Evolutionary conservation across 2,329 filamentous ascomycete species (phyloP).

Genomic region (Monilinia vaccinii-corymbosi): DNA sequence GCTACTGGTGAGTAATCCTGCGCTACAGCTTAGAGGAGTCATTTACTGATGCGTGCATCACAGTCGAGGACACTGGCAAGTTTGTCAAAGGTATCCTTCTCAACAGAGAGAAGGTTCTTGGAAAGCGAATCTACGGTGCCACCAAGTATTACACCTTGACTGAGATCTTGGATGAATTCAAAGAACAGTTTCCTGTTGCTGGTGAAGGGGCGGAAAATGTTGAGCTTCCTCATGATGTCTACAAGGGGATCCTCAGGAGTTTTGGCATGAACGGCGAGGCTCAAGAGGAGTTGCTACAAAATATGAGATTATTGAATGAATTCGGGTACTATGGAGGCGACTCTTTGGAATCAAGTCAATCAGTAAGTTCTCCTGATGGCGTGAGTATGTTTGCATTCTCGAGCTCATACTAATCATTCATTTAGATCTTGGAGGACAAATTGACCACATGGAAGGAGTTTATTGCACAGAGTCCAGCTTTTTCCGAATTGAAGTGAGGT

Average conservation of each 20-base stretch:
- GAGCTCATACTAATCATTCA: constrained; percentile 12
- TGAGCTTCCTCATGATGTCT: constrained; percentile 35
- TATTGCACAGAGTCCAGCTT: constrained; percentile 29
- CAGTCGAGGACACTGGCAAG: constrained; percentile 29
- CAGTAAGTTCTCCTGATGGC: constrained; percentile 12
- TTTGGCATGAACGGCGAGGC: constrained; percentile 33
- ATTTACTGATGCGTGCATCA: not conserved
- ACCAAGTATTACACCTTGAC: constrained; percentile 34
- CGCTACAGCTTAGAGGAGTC: not conserved
- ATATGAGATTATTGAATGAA: constrained; percentile 41
- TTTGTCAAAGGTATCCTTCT: constrained; percentile 29
- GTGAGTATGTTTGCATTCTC: not conserved
- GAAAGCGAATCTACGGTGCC: constrained; percentile 36
- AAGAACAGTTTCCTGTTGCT: constrained; percentile 32
- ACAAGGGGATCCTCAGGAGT: constrained; percentile 31
- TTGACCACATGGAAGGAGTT: constrained; percentile 37
- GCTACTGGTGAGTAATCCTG: constrained; percentile 17
- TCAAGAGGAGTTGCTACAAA: constrained; percentile 44
- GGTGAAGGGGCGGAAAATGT: constrained; percentile 32
- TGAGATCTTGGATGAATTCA: constrained; percentile 35
- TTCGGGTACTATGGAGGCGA: constrained; percentile 44
- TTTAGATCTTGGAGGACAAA: constrained; percentile 31
- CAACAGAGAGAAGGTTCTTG: constrained; percentile 32
- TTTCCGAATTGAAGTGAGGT: constrained; percentile 31
- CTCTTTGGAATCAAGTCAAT: constrained; percentile 33